Conservation (phyloP, 2,329 filamentous ascomycete genomes). For the Sordariomycetes sp. region DNA sequence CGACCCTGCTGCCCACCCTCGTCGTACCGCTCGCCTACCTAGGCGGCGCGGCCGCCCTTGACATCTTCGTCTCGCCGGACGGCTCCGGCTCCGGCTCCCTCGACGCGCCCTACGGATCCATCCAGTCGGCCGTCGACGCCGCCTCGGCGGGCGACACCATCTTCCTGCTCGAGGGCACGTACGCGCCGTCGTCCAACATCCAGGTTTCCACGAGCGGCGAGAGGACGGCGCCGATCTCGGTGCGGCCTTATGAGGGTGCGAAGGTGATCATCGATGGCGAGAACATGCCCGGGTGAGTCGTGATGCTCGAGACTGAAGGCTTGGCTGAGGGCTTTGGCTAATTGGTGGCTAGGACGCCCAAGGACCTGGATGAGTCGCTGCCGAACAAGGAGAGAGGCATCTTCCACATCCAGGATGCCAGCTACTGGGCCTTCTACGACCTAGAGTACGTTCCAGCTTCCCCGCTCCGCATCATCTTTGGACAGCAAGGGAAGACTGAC, state of each 20-base stretch:
- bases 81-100: slow-evolving; percentile 26
- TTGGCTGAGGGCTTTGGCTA: neutral
- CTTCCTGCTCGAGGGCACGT: slow-evolving; percentile 30
- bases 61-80: slow-evolving; percentile 30
- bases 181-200: slow-evolving; percentile 29
- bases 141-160: slow-evolving; percentile 31
- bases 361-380: slow-evolving; percentile 20
- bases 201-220: slow-evolving; percentile 30
- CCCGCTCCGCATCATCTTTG: neutral
- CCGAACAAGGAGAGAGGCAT: slow-evolving; percentile 25
- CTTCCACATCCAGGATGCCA: slow-evolving; percentile 26
- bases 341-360: slow-evolving; percentile 17
- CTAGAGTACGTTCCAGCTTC: slow-evolving; percentile 11
- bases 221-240: slow-evolving; percentile 21
- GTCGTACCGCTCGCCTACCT: neutral
- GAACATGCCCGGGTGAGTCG: slow-evolving; percentile 15
- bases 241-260: slow-evolving; percentile 25
- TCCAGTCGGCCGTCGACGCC: slow-evolving; percentile 29
- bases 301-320: neutral
- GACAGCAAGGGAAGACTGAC: neutral
- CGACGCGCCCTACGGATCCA: slow-evolving; percentile 26
- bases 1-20: neutral
- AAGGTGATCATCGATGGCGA: slow-evolving; percentile 30
- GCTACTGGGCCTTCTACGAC: slow-evolving; percentile 29
- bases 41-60: slow-evolving; percentile 11